Evolutionary conservation across 2,329 filamentous ascomycete genomes (phyloP).

Genomic region (Coniochaeta sp.): DNA sequence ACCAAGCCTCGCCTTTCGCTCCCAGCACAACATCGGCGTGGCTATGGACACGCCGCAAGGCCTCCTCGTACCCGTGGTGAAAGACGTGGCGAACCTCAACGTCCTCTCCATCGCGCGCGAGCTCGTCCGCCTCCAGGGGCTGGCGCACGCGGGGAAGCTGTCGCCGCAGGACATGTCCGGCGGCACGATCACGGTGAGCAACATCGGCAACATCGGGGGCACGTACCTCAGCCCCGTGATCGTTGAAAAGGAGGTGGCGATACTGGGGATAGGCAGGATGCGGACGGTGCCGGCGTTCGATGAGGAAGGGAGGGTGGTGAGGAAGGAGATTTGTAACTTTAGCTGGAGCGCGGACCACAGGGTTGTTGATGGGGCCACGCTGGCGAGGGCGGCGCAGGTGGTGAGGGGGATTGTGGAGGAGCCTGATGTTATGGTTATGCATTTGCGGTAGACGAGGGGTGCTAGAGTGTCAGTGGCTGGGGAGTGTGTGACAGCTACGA

Average conservation of each 20-base stretch:
- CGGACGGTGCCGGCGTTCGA: constrained; percentile 75
- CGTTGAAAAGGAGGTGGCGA: constrained; percentile 84
- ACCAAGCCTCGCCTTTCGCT: constrained; percentile 70
- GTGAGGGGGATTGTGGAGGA: constrained; percentile 75
- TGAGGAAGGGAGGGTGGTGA: constrained; percentile 54
- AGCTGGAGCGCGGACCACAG: constrained; percentile 97
- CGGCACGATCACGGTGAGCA: constrained; percentile 91
- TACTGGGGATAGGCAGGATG: constrained; percentile 80
- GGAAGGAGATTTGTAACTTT: constrained; percentile 77
- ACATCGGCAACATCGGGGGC: constrained; percentile 92
- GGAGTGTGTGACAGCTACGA: no score
- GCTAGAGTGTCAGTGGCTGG: no score
- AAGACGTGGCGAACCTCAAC: constrained; percentile 69
- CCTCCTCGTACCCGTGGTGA: constrained; percentile 86
- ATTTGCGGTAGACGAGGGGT: constrained; percentile 70
- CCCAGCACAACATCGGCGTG: constrained; percentile 88
- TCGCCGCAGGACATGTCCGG: constrained; percentile 68
- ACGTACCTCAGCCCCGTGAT: constrained; percentile 89
- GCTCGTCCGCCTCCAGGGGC: constrained; percentile 63
- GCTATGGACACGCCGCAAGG: constrained; percentile 91
- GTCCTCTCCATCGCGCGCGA: constrained; percentile 74
- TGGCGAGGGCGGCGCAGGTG: constrained; percentile 81
- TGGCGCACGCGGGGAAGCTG: constrained; percentile 70
- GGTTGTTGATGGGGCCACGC: constrained; percentile 89
- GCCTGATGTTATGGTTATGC: constrained; percentile 80